A percentile compares a stretch with the other conserved stretches of the same genome.
Conservation (phyloP, 139 green algal genomes). For the Auxenochlorella pyrenoidosa region DNA sequence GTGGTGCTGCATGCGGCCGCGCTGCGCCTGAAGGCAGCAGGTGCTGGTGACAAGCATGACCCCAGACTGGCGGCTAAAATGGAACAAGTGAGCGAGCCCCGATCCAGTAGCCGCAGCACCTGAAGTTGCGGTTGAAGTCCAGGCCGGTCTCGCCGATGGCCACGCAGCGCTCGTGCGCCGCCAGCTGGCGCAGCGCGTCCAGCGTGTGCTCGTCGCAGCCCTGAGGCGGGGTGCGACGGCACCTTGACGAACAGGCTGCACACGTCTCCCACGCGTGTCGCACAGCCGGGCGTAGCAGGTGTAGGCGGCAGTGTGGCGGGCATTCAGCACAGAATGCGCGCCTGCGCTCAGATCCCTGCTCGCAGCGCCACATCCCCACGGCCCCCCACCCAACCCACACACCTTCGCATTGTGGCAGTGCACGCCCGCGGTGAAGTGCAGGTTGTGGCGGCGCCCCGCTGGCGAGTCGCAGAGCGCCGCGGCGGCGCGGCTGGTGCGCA, state of each 20-base stretch:
- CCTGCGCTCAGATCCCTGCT: too few relatives aligned
- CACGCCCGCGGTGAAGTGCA: conserved; percentile 82
- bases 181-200: conserved; percentile 53
- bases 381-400: background rate
- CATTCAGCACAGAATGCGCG: background rate
- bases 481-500: conserved; percentile 48
- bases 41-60: too few relatives aligned
- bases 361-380: background rate
- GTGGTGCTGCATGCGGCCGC: too few relatives aligned
- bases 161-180: conserved; percentile 55
- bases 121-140: conserved; percentile 87
- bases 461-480: background rate
- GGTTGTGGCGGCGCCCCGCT: background rate
- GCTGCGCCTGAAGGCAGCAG: too few relatives aligned
- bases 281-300: too few relatives aligned
- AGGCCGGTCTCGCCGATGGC: conserved; percentile 80
- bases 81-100: too few relatives aligned
- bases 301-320: background rate
- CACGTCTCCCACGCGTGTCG: background rate
- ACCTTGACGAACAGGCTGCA: background rate
- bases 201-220: conserved; percentile 60
- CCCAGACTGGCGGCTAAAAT: too few relatives aligned
- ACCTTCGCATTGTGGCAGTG: conserved; percentile 83
- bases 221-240: background rate
- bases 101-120: background rate